Conservation (phyloP, 768 basidiomycete genomes). For the Boletus insuetus region DNA sequence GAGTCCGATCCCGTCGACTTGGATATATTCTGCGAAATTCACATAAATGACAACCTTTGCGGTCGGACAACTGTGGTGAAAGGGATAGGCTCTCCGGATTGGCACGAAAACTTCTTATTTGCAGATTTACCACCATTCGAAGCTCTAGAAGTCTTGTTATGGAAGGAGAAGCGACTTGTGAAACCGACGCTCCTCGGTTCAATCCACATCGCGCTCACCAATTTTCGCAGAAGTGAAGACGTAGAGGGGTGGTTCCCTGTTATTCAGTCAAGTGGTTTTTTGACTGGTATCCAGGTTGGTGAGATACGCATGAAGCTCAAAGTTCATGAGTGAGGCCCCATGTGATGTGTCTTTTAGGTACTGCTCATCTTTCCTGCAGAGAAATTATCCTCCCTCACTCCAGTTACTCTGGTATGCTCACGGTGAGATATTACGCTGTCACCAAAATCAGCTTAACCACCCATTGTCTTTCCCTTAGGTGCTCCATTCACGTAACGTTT, state of each 20-base stretch:
- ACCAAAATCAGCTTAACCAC: neutral
- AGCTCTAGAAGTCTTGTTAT: slow-evolving; percentile 63
- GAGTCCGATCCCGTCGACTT: slow-evolving; percentile 57
- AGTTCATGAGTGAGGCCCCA: slow-evolving; percentile 63
- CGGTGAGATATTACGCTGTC: slow-evolving; percentile 39
- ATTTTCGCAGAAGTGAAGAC: slow-evolving; percentile 69
- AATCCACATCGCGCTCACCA: slow-evolving; percentile 59
- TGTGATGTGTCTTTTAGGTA: neutral
- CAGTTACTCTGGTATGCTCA: slow-evolving; percentile 58
- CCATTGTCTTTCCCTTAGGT: slow-evolving; percentile 9
- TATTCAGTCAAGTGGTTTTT: slow-evolving; percentile 46
- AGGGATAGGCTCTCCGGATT: slow-evolving; percentile 64
- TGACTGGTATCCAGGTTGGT: slow-evolving; percentile 61
- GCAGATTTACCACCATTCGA: slow-evolving; percentile 78
- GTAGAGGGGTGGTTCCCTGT: slow-evolving; percentile 89
- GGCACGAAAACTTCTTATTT: slow-evolving; percentile 79
- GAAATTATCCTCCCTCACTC: slow-evolving; percentile 75
- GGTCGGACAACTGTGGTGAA: slow-evolving; percentile 76
- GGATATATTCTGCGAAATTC: slow-evolving; percentile 79
- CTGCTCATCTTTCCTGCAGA: slow-evolving; percentile 36
- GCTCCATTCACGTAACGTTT: slow-evolving; percentile 57
- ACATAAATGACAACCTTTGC: slow-evolving; percentile 60
- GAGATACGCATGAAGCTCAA: slow-evolving; percentile 71
- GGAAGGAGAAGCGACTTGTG: slow-evolving; percentile 61
- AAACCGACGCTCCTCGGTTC: slow-evolving; percentile 60